Evolutionary conservation across 805 yeast genomes (phyloP).

Genomic region (Starmerella powellii): DNA sequence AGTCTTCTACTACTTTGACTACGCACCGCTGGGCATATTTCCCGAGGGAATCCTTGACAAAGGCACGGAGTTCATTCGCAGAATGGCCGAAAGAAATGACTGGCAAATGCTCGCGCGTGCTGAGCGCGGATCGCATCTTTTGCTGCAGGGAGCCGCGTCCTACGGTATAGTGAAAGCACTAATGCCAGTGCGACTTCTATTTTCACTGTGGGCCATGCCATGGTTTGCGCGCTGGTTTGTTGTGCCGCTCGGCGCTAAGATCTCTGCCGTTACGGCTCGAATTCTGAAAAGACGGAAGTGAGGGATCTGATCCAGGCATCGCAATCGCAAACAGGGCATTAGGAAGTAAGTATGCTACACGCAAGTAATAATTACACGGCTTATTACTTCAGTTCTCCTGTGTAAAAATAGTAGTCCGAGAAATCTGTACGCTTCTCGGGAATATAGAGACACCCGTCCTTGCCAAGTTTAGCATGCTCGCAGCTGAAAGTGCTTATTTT

Average conservation of each 20-base stretch:
- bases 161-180: conserved; percentile 52
- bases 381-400: conserved; percentile 17
- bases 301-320: no score
- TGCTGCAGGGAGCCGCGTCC: conserved; percentile 65
- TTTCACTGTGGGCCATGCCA: conserved; percentile 45
- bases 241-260: conserved; percentile 34
- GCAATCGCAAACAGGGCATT: background rate
- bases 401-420: conserved; percentile 18
- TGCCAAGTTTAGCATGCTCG: conserved; percentile 8
- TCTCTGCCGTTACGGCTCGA: conserved; percentile 7
- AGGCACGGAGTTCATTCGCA: conserved; percentile 48
- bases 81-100: conserved; percentile 29
- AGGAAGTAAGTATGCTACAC: background rate
- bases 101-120: conserved; percentile 30
- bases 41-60: conserved; percentile 51
- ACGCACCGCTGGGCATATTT: conserved; percentile 38
- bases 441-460: conserved; percentile 19
- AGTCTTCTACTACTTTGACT: conserved; percentile 43
- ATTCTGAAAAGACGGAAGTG: background rate
- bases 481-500: background rate
- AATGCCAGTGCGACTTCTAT: conserved; percentile 42
- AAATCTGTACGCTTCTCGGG: conserved; percentile 17
- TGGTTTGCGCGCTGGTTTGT: conserved; percentile 43
- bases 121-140: conserved; percentile 41
- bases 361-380: background rate